Conservation (phyloP, 2,329 filamentous ascomycete species). For the Exserohilum turcica region DNA sequence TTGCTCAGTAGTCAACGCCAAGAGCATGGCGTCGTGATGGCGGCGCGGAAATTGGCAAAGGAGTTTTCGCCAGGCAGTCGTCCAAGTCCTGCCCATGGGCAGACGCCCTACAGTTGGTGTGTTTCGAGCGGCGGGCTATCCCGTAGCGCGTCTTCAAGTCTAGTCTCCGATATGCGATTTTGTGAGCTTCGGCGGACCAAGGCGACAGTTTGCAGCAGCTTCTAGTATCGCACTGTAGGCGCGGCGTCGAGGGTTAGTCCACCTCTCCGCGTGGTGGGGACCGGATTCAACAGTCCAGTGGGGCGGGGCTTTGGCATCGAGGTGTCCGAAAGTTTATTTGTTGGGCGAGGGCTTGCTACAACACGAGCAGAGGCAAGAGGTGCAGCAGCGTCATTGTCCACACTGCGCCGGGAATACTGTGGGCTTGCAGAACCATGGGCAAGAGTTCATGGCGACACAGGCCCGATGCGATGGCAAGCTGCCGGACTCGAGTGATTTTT, state of each 20-base stretch:
- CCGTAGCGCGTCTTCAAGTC: conserved; percentile 3
- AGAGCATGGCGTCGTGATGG: not conserved
- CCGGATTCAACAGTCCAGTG: not conserved
- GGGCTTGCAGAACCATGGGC: not conserved
- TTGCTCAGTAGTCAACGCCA: conserved; percentile 1
- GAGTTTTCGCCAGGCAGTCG: not conserved
- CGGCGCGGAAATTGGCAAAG: not conserved
- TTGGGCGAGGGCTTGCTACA: not conserved
- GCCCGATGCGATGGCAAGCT: not conserved
- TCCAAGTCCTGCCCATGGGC: not conserved
- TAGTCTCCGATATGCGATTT: conserved; percentile 1
- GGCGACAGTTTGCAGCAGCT: not conserved
- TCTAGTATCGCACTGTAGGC: not conserved
- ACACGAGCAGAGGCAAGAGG: not conserved
- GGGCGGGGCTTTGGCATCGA: not conserved
- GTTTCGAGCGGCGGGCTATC: conserved; percentile 8
- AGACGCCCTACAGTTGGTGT: conserved; percentile 1
- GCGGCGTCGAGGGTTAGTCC: not conserved
- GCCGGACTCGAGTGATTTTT: not conserved
- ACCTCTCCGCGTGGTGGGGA: not conserved
- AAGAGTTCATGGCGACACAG: not conserved
- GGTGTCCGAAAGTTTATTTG: not conserved
- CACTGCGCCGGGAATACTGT: not conserved
- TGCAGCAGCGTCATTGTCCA: not conserved
- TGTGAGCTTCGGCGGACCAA: not conserved